Conservation (phyloP, 768 basidiomycete species). For the Mycena sanguinolenta region DNA sequence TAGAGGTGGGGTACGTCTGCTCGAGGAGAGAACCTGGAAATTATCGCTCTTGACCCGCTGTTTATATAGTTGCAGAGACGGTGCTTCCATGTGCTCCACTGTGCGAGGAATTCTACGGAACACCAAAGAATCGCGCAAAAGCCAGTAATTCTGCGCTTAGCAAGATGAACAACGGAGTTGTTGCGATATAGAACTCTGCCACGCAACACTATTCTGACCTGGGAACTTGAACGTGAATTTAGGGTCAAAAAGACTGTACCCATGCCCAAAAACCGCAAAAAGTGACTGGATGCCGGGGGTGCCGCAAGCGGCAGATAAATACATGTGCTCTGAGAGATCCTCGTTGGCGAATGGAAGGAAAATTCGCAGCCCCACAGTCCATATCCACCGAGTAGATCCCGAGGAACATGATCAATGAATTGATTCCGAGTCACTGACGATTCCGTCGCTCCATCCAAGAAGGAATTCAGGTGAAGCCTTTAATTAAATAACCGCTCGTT, state of each 20-base stretch:
- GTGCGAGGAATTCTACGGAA: conserved; percentile 1
- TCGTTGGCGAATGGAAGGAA: background rate
- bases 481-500: background rate
- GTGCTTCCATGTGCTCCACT: conserved; percentile 12
- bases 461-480: background rate
- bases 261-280: background rate
- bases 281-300: background rate
- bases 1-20: conserved; percentile 18
- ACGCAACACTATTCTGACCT: background rate
- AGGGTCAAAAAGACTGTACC: conserved; percentile 5
- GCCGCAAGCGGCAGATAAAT: background rate
- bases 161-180: conserved; percentile 9
- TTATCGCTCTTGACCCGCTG: background rate
- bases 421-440: too few relatives aligned
- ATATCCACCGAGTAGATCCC: conserved; percentile 3
- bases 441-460: background rate
- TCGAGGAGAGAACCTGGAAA: conserved; percentile 28
- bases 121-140: background rate
- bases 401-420: background rate
- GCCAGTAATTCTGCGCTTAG: conserved; percentile 4
- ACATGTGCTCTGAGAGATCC: background rate
- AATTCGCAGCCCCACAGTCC: background rate
- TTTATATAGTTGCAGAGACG: conserved; percentile 11
- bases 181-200: background rate
- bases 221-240: background rate